These are phyloP conservation scores for Aureobasidium sp. DNA, from an alignment of 2,329 filamentous ascomycete species.

Conservation along the genomic window DNA sequence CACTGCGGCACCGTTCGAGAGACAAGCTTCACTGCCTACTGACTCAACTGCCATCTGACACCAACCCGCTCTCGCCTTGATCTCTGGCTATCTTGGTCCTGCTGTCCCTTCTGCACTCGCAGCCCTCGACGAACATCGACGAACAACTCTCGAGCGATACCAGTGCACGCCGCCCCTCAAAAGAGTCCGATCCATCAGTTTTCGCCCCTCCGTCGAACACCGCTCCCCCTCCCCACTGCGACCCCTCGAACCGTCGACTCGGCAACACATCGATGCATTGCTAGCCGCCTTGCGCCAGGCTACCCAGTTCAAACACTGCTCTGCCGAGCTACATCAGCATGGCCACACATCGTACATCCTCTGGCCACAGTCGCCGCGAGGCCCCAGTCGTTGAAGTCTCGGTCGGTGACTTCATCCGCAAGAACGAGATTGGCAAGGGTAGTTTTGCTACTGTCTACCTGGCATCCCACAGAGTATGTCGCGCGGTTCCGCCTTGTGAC, in stretches of 20 bases:
- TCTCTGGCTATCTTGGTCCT: neutral
- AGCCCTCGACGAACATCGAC: neutral
- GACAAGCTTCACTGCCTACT: slow-evolving; percentile 13
- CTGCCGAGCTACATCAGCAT: slow-evolving; percentile 7
- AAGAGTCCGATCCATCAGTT: neutral
- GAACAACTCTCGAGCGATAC: no score
- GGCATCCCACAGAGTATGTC: slow-evolving; percentile 30
- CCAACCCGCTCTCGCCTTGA: neutral
- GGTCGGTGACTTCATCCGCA: slow-evolving; percentile 72
- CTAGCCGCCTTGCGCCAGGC: slow-evolving; percentile 1
- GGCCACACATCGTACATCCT: slow-evolving; percentile 9
- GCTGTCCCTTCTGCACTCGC: no score
- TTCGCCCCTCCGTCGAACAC: slow-evolving; percentile 2
- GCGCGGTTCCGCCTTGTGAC: neutral
- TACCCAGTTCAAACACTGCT: neutral
- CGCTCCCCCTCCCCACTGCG: neutral
- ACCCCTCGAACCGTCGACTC: neutral
- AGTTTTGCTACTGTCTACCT: slow-evolving; percentile 92
- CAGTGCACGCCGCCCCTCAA: neutral
- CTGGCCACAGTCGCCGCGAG: slow-evolving; percentile 1
- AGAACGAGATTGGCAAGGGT: slow-evolving; percentile 89
- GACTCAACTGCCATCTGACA: slow-evolving; percentile 14
- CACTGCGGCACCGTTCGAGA: slow-evolving; percentile 2
- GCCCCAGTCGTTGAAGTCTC: slow-evolving; percentile 28
- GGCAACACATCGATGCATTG: neutral